Conservation (phyloP, 495 filamentous ascomycete genomes). For the Aspergillus homomorphus region DNA sequence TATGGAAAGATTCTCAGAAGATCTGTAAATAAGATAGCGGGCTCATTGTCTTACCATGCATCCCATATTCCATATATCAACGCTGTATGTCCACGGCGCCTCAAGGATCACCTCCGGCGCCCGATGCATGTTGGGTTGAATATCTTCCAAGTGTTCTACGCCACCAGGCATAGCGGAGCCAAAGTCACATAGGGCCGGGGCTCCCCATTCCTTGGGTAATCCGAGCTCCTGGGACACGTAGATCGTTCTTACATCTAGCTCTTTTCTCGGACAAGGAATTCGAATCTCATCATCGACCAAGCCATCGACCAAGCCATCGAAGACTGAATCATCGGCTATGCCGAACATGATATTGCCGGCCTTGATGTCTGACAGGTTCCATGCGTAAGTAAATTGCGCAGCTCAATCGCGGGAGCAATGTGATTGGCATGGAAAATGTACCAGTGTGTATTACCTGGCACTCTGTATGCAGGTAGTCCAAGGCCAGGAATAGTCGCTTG, state of each 20-base stretch:
- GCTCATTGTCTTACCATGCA: conserved; percentile 36
- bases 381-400: conserved; percentile 2
- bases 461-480: conserved; percentile 46
- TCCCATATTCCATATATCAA: conserved; percentile 46
- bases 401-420: neutral
- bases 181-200: conserved; percentile 32
- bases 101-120: conserved; percentile 42
- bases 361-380: conserved; percentile 31
- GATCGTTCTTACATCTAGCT: conserved; percentile 26
- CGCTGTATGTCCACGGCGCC: conserved; percentile 36
- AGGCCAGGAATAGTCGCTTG: conserved; percentile 35
- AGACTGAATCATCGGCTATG: conserved; percentile 33
- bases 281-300: conserved; percentile 28
- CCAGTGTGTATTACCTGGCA: conserved; percentile 47
- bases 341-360: conserved; percentile 38
- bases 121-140: conserved; percentile 41
- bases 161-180: conserved; percentile 23
- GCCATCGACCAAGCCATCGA: conserved; percentile 25
- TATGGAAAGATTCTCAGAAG: conserved; percentile 8
- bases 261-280: conserved; percentile 28
- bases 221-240: conserved; percentile 27
- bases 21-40: neutral
- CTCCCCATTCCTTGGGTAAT: conserved; percentile 18
- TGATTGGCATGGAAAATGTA: conserved; percentile 5
- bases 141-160: conserved; percentile 16